Evolutionary conservation across 257 asterid genomes (phyloP), one percentile per base, ranked within the genome.

Genomic region (Penstemon barbatus): DNA sequence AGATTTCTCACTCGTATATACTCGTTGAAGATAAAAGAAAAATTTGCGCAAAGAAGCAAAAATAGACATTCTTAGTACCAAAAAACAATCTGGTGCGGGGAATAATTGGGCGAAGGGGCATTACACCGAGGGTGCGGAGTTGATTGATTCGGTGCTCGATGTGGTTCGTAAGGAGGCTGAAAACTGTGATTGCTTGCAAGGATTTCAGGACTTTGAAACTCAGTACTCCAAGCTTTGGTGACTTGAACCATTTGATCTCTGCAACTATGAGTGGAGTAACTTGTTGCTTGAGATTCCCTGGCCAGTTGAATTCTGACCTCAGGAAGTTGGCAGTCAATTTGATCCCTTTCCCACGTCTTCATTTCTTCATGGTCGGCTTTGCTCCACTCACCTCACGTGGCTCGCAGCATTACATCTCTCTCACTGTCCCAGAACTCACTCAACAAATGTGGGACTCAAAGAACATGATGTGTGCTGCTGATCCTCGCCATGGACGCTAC

Each of bases 401-500:
- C 0, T 83, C 92, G 0, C 87, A 86, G 76, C 79, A 83, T 59
- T 83, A 86, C 81, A 25, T 61, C 48, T 74, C 92, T 5, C 87
- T 86, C 64, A 72, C 85, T 6, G 89, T 86, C 50, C 92, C 92
- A 0, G 92, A 86, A 73, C 80, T 81, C 3, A 81, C 92, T 15
- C 92, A 83, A 39, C 89, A 83, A 58, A 83, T 86, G 89, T 86
- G 87, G 92, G 92, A 86, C 8, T 73, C 89, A 1, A 86, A 86
- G 80, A 85, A 83, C 83, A 85, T 85, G 91, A 85, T 85, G 91
- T 85, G 91, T 18, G 91, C 88, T 0, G 91, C 89, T 5, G 91
- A 86, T 55, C 89, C 91, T 1, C 89, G 91, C 41, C 82, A 86
- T 45, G 89, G 92, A 3, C 87, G 92, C 57, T 86, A 83, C 72